Percentiles rank a stretch among this genome's conserved stretches.
These are phyloP conservation scores for Laburnicola sp. DNA, from an alignment of 2,329 filamentous ascomycete species.

Conservation along the genomic window DNA sequence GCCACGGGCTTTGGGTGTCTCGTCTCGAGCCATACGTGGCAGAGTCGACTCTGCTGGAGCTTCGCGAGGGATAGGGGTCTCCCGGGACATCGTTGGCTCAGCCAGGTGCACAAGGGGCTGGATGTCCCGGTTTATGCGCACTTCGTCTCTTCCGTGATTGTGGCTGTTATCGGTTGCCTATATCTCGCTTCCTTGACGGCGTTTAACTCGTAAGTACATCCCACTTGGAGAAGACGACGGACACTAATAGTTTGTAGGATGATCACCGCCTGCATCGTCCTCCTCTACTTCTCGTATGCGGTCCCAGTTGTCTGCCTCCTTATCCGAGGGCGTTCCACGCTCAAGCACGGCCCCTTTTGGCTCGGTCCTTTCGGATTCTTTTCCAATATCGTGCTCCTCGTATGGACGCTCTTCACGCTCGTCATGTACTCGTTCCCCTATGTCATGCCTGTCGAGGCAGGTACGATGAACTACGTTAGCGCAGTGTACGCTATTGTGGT, in stretches of 20 bases:
- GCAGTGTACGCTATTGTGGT: slow-evolving; percentile 33
- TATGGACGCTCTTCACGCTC: slow-evolving; percentile 56
- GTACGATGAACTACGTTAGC: slow-evolving; percentile 40
- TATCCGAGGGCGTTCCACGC: slow-evolving; percentile 49
- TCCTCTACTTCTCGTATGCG: slow-evolving; percentile 45
- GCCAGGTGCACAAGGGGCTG: slow-evolving; percentile 45
- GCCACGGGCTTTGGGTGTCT: slow-evolving; percentile 54
- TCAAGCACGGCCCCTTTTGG: slow-evolving; percentile 49
- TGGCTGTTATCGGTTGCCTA: slow-evolving; percentile 52
- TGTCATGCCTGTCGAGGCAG: slow-evolving; percentile 30
- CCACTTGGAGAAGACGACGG: neutral
- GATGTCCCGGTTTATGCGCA: slow-evolving; percentile 54
- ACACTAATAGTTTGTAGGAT: slow-evolving; percentile 33
- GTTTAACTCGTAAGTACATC: slow-evolving; percentile 44
- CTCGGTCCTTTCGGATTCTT: slow-evolving; percentile 31
- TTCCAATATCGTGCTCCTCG: slow-evolving; percentile 50
- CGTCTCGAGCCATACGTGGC: slow-evolving; percentile 55
- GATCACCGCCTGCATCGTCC: slow-evolving; percentile 49
- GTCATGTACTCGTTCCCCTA: slow-evolving; percentile 51
- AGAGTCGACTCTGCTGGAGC: slow-evolving; percentile 56
- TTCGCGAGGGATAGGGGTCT: slow-evolving; percentile 57
- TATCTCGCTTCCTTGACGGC: slow-evolving; percentile 50
- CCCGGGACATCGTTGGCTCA: slow-evolving; percentile 49
- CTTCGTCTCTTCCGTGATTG: slow-evolving; percentile 48
- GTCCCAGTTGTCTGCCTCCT: slow-evolving; percentile 53